Conservation (phyloP, 2,329 filamentous ascomycete genomes). For the Xylariaceae sp. region DNA sequence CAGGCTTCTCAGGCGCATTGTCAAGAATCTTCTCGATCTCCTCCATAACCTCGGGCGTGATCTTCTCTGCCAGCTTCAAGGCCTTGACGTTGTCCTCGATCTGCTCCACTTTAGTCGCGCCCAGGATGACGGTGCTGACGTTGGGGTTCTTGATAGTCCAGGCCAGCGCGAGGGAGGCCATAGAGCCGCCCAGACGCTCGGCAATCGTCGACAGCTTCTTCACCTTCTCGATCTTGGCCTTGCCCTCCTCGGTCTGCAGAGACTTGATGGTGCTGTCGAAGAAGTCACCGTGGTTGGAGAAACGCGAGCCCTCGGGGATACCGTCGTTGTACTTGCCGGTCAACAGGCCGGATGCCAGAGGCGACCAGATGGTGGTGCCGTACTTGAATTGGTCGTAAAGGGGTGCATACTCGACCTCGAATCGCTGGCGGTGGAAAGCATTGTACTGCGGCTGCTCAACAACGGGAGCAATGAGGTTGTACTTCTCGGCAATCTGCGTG, state of each 20-base stretch:
- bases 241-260: slow-evolving; percentile 57
- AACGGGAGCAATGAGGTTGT: slow-evolving; percentile 55
- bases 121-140: slow-evolving; percentile 52
- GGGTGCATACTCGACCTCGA: slow-evolving; percentile 60
- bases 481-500: slow-evolving; percentile 50
- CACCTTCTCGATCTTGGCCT: slow-evolving; percentile 45
- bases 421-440: slow-evolving; percentile 58
- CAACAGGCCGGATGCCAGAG: slow-evolving; percentile 54
- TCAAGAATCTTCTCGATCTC: slow-evolving; percentile 43
- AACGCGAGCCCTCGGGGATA: slow-evolving; percentile 59
- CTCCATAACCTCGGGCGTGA: slow-evolving; percentile 49
- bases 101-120: slow-evolving; percentile 50
- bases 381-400: slow-evolving; percentile 56
- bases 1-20: too few species aligned
- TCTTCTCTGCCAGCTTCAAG: slow-evolving; percentile 25
- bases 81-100: slow-evolving; percentile 46
- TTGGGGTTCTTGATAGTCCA: slow-evolving; percentile 56
- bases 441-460: slow-evolving; percentile 57
- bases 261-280: slow-evolving; percentile 58
- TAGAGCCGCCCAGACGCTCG: slow-evolving; percentile 54
- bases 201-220: slow-evolving; percentile 49
- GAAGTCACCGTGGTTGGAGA: slow-evolving; percentile 59
- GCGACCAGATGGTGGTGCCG: slow-evolving; percentile 49
- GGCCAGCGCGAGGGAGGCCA: slow-evolving; percentile 50
- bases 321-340: slow-evolving; percentile 65